Conservation (phyloP, 176 grass and related monocot species). For the Raddia distichophylla region DNA sequence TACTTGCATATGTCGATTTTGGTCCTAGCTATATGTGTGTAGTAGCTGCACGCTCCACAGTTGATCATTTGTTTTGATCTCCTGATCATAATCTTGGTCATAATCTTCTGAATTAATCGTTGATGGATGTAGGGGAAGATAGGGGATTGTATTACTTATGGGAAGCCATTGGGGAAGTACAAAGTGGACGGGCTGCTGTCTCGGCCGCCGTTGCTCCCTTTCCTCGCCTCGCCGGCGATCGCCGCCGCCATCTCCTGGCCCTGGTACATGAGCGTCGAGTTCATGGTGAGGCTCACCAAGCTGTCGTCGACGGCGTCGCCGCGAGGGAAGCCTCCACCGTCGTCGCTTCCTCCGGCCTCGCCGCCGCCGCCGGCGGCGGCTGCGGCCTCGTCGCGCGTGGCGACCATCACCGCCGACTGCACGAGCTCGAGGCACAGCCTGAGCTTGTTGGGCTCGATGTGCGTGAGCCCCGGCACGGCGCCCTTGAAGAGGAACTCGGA, state of each 20-base stretch:
- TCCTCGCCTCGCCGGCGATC: slow-evolving; percentile 44
- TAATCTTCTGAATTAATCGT: background rate
- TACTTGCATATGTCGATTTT: slow-evolving; percentile 18
- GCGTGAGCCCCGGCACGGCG: slow-evolving; percentile 79
- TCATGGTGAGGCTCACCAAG: slow-evolving; percentile 84
- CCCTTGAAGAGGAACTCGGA: slow-evolving; percentile 99
- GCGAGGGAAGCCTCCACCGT: slow-evolving; percentile 36
- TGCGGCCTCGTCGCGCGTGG: slow-evolving; percentile 74
- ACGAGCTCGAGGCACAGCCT: slow-evolving; percentile 95
- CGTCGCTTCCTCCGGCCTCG: slow-evolving; percentile 39
- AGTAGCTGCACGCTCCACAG: slow-evolving; percentile 22
- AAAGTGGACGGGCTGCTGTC: slow-evolving; percentile 60
- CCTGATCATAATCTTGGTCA: background rate
- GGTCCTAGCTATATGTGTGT: slow-evolving; percentile 21
- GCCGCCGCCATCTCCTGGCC: slow-evolving; percentile 61
- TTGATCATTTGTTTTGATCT: background rate
- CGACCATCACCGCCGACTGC: slow-evolving; percentile 87
- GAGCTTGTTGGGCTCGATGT: slow-evolving; percentile 98
- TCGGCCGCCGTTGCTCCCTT: slow-evolving; percentile 48
- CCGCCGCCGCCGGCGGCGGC: slow-evolving; percentile 17
- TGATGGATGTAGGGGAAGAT: background rate
- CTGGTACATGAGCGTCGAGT: slow-evolving; percentile 81
- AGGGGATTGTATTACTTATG: slow-evolving; percentile 25
- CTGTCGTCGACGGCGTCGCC: slow-evolving; percentile 69
- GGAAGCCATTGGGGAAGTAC: slow-evolving; percentile 81